These are phyloP conservation scores for Gremmenia infestans DNA, from an alignment of 2,329 filamentous ascomycete species.

Conservation along the genomic window DNA sequence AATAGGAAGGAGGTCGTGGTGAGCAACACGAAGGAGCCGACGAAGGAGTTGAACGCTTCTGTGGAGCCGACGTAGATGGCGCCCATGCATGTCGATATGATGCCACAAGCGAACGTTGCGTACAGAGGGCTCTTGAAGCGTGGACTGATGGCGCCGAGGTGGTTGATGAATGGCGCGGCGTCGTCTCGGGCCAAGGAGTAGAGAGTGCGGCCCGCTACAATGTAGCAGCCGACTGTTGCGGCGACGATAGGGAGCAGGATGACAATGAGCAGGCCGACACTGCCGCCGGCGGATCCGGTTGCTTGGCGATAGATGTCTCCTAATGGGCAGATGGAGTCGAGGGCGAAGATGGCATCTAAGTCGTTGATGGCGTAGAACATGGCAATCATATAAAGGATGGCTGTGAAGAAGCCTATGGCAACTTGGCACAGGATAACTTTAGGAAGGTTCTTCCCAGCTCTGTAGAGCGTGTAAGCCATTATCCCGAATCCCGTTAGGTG, in stretches of 20 bases:
- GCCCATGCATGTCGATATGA: slow-evolving; percentile 51
- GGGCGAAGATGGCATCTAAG: slow-evolving; percentile 46
- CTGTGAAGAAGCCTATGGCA: slow-evolving; percentile 45
- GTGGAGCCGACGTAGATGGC: slow-evolving; percentile 49
- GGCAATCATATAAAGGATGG: slow-evolving; percentile 47
- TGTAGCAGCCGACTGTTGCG: slow-evolving; percentile 50
- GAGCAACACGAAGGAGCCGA: slow-evolving; percentile 54
- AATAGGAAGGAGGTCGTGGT: slow-evolving; percentile 54
- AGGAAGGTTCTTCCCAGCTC: slow-evolving; percentile 47
- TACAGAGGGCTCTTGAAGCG: slow-evolving; percentile 48
- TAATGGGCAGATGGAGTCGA: slow-evolving; percentile 51
- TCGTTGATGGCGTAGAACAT: slow-evolving; percentile 54
- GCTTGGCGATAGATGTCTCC: slow-evolving; percentile 61
- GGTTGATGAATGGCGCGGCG: slow-evolving; percentile 48
- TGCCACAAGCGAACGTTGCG: slow-evolving; percentile 47
- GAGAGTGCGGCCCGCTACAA: slow-evolving; percentile 56
- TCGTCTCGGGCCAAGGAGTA: slow-evolving; percentile 57
- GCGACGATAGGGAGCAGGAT: slow-evolving; percentile 48
- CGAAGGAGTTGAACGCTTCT: slow-evolving; percentile 63
- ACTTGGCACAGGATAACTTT: slow-evolving; percentile 48
- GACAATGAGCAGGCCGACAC: slow-evolving; percentile 49
- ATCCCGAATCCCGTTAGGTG: no score
- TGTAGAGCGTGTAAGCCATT: no score
- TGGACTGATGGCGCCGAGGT: slow-evolving; percentile 42
- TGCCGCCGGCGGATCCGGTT: slow-evolving; percentile 39